Percentiles rank a stretch among this genome's conserved stretches.
phyloP scores from a whole-genome alignment of 352 stramenopile genomes.

The Pythium aquatile region DNA sequence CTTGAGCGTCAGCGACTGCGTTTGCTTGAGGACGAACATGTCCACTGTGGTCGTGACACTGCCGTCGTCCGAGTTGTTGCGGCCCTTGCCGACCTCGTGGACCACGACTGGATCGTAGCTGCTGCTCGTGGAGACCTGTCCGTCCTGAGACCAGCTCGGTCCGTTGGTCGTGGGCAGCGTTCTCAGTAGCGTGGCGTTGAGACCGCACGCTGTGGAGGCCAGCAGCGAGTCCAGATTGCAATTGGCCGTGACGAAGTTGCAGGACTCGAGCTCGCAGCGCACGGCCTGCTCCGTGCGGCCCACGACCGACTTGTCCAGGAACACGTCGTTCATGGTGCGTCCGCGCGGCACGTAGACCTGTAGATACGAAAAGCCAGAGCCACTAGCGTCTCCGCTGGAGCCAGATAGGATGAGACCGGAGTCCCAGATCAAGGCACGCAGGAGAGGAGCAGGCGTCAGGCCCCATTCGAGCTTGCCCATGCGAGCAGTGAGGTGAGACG shows the following conservation, averaged over 20 bases:
- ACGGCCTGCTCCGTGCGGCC: not conserved
- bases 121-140: not conserved
- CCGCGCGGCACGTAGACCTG: constrained; percentile 22
- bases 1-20: not conserved
- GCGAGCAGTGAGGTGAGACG: not conserved
- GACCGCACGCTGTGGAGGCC: not conserved
- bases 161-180: not conserved
- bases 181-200: constrained; percentile 3
- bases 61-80: not conserved
- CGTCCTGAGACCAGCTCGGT: constrained; percentile 3
- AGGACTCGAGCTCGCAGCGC: not conserved
- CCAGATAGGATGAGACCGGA: constrained; percentile 4
- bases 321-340: constrained; percentile 26
- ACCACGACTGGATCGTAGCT: constrained; percentile 8
- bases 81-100: not conserved
- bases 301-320: not conserved
- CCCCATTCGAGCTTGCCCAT: not conserved
- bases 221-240: constrained; percentile 5
- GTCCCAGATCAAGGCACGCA: constrained; percentile 18
- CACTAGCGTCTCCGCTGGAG: not conserved
- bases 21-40: constrained; percentile 23
- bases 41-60: constrained; percentile 5
- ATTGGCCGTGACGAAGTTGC: not conserved
- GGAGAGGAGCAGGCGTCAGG: not conserved
- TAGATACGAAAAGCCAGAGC: constrained; percentile 5